Conservation (phyloP, 805 yeast species). For the Brettanomyces custersianus region DNA sequence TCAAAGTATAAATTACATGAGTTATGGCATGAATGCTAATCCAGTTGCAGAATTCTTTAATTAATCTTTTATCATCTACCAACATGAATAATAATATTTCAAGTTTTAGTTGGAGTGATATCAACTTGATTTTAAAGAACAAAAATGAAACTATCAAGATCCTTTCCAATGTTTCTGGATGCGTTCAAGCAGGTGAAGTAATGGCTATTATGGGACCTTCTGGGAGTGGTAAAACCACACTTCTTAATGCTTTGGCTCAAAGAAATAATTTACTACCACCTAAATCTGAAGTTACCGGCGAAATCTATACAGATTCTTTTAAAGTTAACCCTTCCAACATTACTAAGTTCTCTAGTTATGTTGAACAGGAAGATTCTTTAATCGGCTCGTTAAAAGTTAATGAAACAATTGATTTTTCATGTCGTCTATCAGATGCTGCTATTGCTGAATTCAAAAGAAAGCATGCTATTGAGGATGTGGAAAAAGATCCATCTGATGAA, state of each 20-base stretch:
- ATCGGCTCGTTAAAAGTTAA: slow-evolving; percentile 35
- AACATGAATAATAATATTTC: not conserved
- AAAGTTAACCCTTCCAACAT: not conserved
- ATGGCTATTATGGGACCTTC: slow-evolving; percentile 3
- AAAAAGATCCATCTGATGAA: not conserved
- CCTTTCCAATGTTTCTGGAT: not conserved
- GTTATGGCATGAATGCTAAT: not conserved
- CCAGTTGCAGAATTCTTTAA: too few species aligned
- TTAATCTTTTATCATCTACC: too few species aligned
- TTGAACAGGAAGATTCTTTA: slow-evolving; percentile 43
- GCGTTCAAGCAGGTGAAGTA: not conserved
- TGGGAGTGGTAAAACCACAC: slow-evolving; percentile 2
- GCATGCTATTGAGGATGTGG: too few species aligned
- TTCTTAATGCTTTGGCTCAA: slow-evolving; percentile 1
- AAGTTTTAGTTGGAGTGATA: not conserved
- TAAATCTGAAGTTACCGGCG: not conserved
- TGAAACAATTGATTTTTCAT: slow-evolving; percentile 27
- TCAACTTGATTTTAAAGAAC: not conserved
- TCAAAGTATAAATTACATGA: too few species aligned
- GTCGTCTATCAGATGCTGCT: slow-evolving; percentile 1
- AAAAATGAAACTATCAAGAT: not conserved
- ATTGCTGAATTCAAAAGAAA: not conserved
- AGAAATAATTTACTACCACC: not conserved
- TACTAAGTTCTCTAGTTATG: slow-evolving; percentile 36
- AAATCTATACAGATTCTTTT: not conserved